A percentile compares a stretch with the other conserved stretches of the same genome.
phyloP scores from a whole-genome alignment of 2,329 filamentous ascomycete species.

The Sclerotinia nivalis region DNA sequence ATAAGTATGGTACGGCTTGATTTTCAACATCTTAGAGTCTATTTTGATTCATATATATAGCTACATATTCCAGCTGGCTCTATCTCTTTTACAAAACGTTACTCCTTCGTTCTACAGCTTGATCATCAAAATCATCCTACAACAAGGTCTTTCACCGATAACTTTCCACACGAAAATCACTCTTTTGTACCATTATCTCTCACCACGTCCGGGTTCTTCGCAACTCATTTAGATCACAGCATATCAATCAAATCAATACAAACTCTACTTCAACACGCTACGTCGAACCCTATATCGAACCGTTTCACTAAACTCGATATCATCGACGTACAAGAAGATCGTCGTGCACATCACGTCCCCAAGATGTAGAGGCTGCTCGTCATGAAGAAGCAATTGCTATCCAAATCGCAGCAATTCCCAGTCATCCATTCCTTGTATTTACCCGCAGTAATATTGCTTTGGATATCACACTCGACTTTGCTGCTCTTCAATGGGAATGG shows the following conservation, averaged over 20 bases:
- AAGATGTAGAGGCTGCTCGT: no score
- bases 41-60: background rate
- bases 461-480: background rate
- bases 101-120: background rate
- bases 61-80: background rate
- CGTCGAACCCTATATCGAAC: background rate
- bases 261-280: background rate
- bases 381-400: background rate
- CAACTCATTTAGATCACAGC: background rate
- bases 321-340: background rate
- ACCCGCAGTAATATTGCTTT: background rate
- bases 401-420: background rate
- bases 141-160: background rate
- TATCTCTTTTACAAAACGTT: background rate
- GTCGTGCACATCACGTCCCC: background rate
- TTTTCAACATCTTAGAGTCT: background rate
- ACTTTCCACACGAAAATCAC: no score
- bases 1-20: background rate
- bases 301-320: background rate
- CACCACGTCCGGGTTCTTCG: background rate
- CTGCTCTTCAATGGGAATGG: background rate
- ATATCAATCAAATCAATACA: background rate
- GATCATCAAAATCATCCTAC: background rate
- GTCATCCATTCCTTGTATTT: background rate
- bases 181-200: background rate